Evolutionary conservation across 1,139 yeast species (phyloP), one percentile per base, ranked within the genome.

Genomic region (Pichia sp.): DNA sequence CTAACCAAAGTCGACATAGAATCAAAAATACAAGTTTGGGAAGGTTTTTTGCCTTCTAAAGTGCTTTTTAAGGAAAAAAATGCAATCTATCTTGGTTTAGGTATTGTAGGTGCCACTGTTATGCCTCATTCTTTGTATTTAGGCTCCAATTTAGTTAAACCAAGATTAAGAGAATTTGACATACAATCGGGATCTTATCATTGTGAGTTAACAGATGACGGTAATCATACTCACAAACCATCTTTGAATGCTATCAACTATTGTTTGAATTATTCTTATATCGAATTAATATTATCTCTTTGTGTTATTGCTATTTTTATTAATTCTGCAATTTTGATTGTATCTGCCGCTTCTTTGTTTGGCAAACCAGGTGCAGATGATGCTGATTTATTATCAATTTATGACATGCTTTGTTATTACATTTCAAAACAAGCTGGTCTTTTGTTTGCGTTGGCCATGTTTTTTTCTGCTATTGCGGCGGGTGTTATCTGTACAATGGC

Each of bases 401-500:
- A 82, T 59, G 70, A 77, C 38, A 68, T 83, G 66, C 64, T 83
- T 26, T 71, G 78, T 19, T 58, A 62, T 10, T 78, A 78, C 48
- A 66, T 83, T 40, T 78, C 87, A 0, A 77, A 81, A 19, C 71
- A 77, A 19, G 89, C 88, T 0, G 93, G 91, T 6, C 64, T 81
- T 2, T 68, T 82, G 1, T 83, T 83, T 63, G 87, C 85, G 10
- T 64, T 82, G 42, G 87, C 89, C 0, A 70, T 83, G 69, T 63
- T 83, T 36, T 81, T 81, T 50, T 78, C 88, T 4, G 89, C 91
- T 15, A 85, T 82, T 54, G 78, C 86, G 51, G 91, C 91, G 1
- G 91, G 91, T 23, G 78, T 83, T 18, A 87, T 82, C 2, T 82
- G 91, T 59, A 83, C 93, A 1, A 72, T 83, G 71, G 80, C 89